phyloP scores from a whole-genome alignment of 1,139 yeast species.

The Kodamaea plutei region DNA sequence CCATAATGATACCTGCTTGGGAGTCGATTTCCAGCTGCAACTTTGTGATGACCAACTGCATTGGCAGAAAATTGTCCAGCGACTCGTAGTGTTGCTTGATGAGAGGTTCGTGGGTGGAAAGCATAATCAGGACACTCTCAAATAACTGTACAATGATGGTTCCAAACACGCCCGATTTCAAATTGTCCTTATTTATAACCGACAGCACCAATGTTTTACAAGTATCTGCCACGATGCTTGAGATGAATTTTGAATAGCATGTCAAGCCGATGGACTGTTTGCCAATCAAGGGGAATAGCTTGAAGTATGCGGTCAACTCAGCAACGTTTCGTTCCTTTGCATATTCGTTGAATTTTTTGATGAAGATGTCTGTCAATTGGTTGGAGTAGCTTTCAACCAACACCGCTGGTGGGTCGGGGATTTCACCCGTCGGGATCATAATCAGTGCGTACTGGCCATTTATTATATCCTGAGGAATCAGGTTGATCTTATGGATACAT shows the following conservation, averaged over 20 bases:
- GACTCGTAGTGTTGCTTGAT: constrained; percentile 69
- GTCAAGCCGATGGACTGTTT: constrained; percentile 68
- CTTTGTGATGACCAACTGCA: constrained; percentile 62
- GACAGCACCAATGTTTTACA: constrained; percentile 56
- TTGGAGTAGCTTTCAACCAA: constrained; percentile 56
- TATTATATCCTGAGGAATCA: constrained; percentile 49
- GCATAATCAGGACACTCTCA: constrained; percentile 79
- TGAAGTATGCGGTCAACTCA: constrained; percentile 72
- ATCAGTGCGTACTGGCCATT: constrained; percentile 71
- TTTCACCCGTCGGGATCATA: constrained; percentile 85
- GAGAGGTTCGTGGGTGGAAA: constrained; percentile 80
- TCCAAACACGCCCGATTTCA: constrained; percentile 51
- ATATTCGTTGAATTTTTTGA: constrained; percentile 63
- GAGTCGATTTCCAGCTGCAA: constrained; percentile 87
- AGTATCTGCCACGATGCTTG: constrained; percentile 78
- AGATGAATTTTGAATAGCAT: constrained; percentile 80
- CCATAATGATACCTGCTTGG: constrained; percentile 83
- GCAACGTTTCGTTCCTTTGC: constrained; percentile 63
- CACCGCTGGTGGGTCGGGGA: constrained; percentile 75
- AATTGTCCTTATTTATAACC: constrained; percentile 30
- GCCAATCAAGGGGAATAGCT: constrained; percentile 82
- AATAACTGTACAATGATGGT: constrained; percentile 70
- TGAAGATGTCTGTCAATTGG: constrained; percentile 55
- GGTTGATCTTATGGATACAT: constrained; percentile 46
- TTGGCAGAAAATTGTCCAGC: constrained; percentile 40